Conservation (phyloP, 108 stramenopile genomes). For the Skeletonema tropicum region DNA sequence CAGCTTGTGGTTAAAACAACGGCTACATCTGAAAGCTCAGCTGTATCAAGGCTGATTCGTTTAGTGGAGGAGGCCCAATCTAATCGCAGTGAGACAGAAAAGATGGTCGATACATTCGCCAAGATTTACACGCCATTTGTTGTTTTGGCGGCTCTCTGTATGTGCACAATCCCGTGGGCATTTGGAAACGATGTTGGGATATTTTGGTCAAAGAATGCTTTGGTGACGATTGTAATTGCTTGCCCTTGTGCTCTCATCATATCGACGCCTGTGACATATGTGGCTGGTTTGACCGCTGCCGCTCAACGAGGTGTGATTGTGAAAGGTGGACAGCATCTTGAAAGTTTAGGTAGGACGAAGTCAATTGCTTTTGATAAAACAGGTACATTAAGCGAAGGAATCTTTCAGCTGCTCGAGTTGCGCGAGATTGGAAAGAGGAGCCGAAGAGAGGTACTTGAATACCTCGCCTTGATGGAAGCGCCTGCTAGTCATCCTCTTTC, state of each 20-base stretch:
- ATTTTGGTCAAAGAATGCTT: constrained; percentile 65
- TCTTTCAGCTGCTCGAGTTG: constrained; percentile 68
- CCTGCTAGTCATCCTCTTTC: constrained; percentile 78
- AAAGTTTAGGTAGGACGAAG: constrained; percentile 64
- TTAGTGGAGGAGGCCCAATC: constrained; percentile 86
- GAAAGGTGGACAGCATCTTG: constrained; percentile 79
- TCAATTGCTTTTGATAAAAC: constrained; percentile 82
- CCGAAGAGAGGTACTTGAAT: constrained; percentile 55
- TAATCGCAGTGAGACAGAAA: constrained; percentile 79
- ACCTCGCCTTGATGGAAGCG: constrained; percentile 73
- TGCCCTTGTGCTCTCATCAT: constrained; percentile 90
- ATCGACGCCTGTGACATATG: constrained; percentile 85
- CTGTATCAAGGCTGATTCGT: constrained; percentile 75
- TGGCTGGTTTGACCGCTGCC: constrained; percentile 81
- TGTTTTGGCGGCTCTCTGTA: constrained; percentile 55
- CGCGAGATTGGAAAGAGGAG: constrained; percentile 24
- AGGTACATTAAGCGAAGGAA: constrained; percentile 78
- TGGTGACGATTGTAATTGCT: constrained; percentile 81
- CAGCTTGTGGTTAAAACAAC: constrained; percentile 72
- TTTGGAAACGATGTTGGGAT: constrained; percentile 62
- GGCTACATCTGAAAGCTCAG: constrained; percentile 72
- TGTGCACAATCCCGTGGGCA: constrained; percentile 83
- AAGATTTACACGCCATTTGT: constrained; percentile 78
- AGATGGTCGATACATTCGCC: constrained; percentile 82
- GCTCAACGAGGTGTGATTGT: constrained; percentile 85